Percentiles rank a stretch among this genome's conserved stretches.
Evolutionary conservation across 306 rosid genomes (phyloP).

Genomic region (Cicer arietinum): DNA sequence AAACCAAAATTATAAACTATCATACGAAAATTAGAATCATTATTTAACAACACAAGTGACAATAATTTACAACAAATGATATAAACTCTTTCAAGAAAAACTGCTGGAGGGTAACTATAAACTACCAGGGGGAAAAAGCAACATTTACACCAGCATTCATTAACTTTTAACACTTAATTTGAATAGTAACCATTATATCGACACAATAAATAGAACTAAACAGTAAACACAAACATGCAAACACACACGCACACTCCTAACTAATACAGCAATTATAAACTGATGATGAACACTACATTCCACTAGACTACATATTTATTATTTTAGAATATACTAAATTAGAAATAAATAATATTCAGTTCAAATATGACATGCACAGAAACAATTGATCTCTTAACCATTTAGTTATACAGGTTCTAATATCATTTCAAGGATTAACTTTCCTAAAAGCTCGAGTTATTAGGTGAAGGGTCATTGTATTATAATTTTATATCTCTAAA

Average conservation of each 20-base stretch:
- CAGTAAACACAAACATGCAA: conserved; percentile 9
- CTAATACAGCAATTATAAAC: conserved; percentile 22
- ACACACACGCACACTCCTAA: not conserved
- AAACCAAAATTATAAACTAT: conserved; percentile 17
- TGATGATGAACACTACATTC: conserved; percentile 15
- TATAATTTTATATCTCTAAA: conserved; percentile 9
- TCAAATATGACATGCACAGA: conserved; percentile 25
- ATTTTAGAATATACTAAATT: conserved; percentile 26
- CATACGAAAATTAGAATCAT: conserved; percentile 27
- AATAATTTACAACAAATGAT: conserved; percentile 8
- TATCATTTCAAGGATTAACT: conserved; percentile 22
- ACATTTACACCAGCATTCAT: conserved; percentile 27
- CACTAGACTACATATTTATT: conserved; percentile 23
- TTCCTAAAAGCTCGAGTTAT: conserved; percentile 15
- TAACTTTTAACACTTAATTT: conserved; percentile 14
- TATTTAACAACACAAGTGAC: conserved; percentile 38
- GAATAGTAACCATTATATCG: conserved; percentile 4
- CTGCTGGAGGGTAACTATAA: conserved; percentile 15
- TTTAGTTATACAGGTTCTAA: conserved; percentile 1
- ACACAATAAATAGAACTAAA: conserved; percentile 1
- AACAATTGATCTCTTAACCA: conserved; percentile 13
- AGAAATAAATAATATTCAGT: conserved; percentile 16
- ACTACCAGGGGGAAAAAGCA: conserved; percentile 28
- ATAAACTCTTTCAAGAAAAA: conserved; percentile 16
- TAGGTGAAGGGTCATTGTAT: conserved; percentile 20